Percentiles rank a stretch among this genome's conserved stretches.
These are phyloP conservation scores for Trametes elegans DNA, from an alignment of 768 basidiomycete genomes.

Conservation along the genomic window DNA sequence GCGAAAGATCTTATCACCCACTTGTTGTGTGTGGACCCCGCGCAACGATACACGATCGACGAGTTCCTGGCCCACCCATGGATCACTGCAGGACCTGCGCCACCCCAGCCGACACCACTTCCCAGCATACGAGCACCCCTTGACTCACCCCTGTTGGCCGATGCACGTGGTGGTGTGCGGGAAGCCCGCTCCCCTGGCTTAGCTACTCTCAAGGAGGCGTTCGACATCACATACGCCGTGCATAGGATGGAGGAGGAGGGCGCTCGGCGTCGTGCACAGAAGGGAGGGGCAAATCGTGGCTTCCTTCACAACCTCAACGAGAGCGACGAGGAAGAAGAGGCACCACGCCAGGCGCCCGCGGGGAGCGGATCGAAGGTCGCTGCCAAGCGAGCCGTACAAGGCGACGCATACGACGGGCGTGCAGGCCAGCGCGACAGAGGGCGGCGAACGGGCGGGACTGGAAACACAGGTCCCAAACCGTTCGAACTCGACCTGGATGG, in stretches of 20 bases:
- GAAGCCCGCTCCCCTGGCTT: constrained; percentile 87
- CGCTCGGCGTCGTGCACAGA: constrained; percentile 77
- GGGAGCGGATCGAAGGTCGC: constrained; percentile 32
- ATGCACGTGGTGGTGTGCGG: constrained; percentile 58
- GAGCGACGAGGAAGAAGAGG: constrained; percentile 72
- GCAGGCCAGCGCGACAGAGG: constrained; percentile 70
- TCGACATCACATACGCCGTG: constrained; percentile 98
- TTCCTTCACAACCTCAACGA: constrained; percentile 89
- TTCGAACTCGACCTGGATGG: constrained; percentile 89
- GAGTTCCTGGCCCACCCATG: constrained; percentile 97
- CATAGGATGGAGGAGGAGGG: constrained; percentile 99
- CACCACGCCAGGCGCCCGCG: constrained; percentile 35
- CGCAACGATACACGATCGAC: constrained; percentile 95
- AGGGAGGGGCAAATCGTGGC: constrained; percentile 79
- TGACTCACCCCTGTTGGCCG: constrained; percentile 89
- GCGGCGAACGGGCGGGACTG: constrained; percentile 26
- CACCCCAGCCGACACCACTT: constrained; percentile 64
- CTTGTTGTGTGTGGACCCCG: constrained; percentile 92
- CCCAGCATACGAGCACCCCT: constrained; percentile 48
- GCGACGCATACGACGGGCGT: constrained; percentile 52
- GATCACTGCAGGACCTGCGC: constrained; percentile 72
- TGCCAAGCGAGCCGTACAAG: constrained; percentile 27
- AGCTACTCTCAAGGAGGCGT: constrained; percentile 93
- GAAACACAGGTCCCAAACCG: constrained; percentile 22
- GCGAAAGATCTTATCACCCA: constrained; percentile 96